Conservation (phyloP, 345 rosid genomes). For the Eucalyptus tenuipes region DNA sequence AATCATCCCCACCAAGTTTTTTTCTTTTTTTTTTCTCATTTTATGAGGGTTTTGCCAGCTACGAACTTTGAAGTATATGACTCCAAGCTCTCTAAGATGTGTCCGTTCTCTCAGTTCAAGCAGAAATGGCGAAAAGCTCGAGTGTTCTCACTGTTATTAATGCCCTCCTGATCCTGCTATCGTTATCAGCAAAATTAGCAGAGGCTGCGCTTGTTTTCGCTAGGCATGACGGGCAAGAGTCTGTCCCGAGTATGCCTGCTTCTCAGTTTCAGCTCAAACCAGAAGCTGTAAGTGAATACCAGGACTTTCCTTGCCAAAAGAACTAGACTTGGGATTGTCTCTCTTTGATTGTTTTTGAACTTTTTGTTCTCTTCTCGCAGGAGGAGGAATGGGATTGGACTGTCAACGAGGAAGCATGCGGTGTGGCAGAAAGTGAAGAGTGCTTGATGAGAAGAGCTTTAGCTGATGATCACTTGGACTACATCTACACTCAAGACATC, state of each 20-base stretch:
- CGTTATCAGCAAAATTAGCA: not conserved
- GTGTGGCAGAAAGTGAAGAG: not conserved
- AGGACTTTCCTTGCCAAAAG: not conserved
- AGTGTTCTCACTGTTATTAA: not conserved
- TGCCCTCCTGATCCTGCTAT: not conserved
- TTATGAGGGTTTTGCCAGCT: not conserved
- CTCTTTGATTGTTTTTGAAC: not conserved
- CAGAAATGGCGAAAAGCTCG: not conserved
- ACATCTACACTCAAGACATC: slow-evolving; percentile 10
- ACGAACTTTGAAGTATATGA: not conserved
- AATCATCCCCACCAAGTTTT: not conserved
- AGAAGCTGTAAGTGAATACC: not conserved
- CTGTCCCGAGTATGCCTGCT: not conserved
- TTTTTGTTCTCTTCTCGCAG: not conserved
- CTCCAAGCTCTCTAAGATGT: not conserved
- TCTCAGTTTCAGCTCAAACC: not conserved
- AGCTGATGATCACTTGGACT: slow-evolving; percentile 6
- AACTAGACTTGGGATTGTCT: not conserved
- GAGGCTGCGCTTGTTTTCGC: not conserved
- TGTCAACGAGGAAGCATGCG: not conserved
- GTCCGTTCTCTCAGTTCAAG: not conserved
- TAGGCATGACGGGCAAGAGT: not conserved
- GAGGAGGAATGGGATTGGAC: not conserved
- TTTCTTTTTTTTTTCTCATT: not conserved
- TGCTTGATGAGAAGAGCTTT: slow-evolving; percentile 2